These are phyloP conservation scores for Penicillium lagena DNA, from an alignment of 495 filamentous ascomycete genomes.

Conservation along the genomic window DNA sequence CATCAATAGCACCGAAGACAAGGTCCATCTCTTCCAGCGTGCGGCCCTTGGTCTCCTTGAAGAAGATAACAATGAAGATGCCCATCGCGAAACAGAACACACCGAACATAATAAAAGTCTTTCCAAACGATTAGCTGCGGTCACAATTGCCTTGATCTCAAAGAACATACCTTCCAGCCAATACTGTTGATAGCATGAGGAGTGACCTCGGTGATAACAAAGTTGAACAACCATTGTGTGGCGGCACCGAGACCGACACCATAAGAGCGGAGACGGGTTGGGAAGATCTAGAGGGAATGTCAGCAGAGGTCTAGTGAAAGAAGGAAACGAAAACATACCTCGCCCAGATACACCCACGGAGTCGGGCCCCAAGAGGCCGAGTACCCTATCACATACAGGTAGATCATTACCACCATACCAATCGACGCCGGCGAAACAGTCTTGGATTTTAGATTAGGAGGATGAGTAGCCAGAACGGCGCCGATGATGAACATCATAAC, in stretches of 20 bases:
- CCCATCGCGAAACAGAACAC: conserved; percentile 38
- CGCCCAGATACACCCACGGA: conserved; percentile 49
- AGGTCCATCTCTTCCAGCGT: conserved; percentile 45
- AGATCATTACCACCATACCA: conserved; percentile 49
- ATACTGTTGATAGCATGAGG: conserved; percentile 38
- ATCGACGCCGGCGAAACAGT: conserved; percentile 33
- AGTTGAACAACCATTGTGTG: conserved; percentile 40
- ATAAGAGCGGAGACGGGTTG: conserved; percentile 61
- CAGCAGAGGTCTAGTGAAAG: not conserved
- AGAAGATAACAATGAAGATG: conserved; percentile 37
- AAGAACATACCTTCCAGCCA: conserved; percentile 23
- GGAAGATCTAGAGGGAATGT: conserved; percentile 56
- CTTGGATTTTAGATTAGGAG: conserved; percentile 21
- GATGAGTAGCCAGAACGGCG: conserved; percentile 50
- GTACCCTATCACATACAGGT: conserved; percentile 45
- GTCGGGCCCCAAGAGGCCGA: conserved; percentile 36
- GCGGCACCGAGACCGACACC: conserved; percentile 65
- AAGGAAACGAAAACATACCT: conserved; percentile 17
- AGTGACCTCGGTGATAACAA: conserved; percentile 34
- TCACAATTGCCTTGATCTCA: no score
- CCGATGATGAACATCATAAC: conserved; percentile 72
- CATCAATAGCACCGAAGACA: conserved; percentile 37
- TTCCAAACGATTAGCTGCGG: no score
- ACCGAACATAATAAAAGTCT: conserved; percentile 51
- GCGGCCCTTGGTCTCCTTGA: conserved; percentile 57